Percentiles rank a stretch among this genome's conserved stretches.
These are phyloP conservation scores for Penicillium concentricum DNA, from an alignment of 2,329 filamentous ascomycete genomes.

Conservation along the genomic window DNA sequence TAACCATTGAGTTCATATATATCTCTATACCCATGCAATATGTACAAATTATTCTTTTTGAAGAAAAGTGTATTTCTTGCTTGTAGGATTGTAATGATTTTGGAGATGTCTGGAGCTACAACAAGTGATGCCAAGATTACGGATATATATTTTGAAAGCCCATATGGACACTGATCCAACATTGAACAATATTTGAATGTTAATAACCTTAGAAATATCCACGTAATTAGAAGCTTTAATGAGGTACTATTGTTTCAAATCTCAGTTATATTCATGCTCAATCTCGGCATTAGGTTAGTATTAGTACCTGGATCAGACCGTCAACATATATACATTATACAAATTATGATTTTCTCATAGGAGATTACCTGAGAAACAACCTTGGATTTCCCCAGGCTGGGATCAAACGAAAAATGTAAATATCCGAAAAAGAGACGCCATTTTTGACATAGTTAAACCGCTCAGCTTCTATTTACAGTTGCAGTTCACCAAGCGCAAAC, in stretches of 20 bases:
- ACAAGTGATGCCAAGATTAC: too few relatives aligned
- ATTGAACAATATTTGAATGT: too few relatives aligned
- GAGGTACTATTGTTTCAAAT: background rate
- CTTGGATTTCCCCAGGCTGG: background rate
- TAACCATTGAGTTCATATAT: background rate
- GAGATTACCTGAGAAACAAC: background rate
- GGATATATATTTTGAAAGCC: background rate
- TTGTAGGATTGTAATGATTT: background rate
- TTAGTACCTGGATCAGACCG: background rate
- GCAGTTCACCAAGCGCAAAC: background rate
- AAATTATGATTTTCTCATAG: background rate
- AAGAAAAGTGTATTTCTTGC: background rate
- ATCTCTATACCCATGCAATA: constrained; percentile 13
- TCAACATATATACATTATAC: background rate
- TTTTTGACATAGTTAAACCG: background rate
- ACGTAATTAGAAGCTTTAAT: too few relatives aligned
- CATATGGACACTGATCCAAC: background rate
- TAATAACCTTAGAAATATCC: too few relatives aligned
- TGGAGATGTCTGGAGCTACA: too few relatives aligned
- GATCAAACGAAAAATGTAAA: background rate
- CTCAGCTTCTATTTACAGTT: background rate
- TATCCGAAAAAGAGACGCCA: background rate
- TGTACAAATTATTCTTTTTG: background rate
- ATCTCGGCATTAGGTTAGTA: background rate
- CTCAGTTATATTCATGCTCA: background rate